Conservation (phyloP, 352 stramenopile species). For the Pythium sukuiense region DNA sequence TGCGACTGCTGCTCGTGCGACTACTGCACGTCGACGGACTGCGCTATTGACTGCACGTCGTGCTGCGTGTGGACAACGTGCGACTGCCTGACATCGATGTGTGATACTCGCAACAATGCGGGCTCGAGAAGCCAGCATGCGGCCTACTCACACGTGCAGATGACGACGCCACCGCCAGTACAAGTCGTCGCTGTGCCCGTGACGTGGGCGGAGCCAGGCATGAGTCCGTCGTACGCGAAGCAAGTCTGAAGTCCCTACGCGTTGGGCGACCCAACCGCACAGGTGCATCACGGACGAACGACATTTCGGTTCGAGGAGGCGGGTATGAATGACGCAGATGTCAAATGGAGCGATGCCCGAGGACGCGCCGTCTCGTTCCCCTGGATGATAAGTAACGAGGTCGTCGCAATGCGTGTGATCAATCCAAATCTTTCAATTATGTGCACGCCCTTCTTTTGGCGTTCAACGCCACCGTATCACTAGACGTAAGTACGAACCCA, state of each 20-base stretch:
- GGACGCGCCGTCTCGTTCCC: too few species aligned
- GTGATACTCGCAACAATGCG: not conserved
- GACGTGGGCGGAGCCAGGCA: not conserved
- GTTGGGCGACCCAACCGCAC: not conserved
- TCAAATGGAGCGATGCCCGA: too few species aligned
- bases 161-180: not conserved
- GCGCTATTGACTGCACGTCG: not conserved
- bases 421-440: too few species aligned
- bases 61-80: conserved; percentile 5
- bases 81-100: not conserved
- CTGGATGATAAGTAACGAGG: too few species aligned
- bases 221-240: not conserved
- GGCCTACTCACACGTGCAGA: not conserved
- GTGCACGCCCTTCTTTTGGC: too few species aligned
- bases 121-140: not conserved
- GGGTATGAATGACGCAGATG: too few species aligned
- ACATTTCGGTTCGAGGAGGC: too few species aligned
- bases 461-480: too few species aligned
- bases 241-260: not conserved
- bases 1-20: not conserved
- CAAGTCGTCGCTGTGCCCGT: conserved; percentile 13
- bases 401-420: too few species aligned
- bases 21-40: not conserved
- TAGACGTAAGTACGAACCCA: too few species aligned
- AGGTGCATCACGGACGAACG: too few species aligned